Percentiles rank a stretch among this genome's conserved stretches.
Conservation (phyloP, 257 asterid genomes). For the Forsythia suspensa region DNA sequence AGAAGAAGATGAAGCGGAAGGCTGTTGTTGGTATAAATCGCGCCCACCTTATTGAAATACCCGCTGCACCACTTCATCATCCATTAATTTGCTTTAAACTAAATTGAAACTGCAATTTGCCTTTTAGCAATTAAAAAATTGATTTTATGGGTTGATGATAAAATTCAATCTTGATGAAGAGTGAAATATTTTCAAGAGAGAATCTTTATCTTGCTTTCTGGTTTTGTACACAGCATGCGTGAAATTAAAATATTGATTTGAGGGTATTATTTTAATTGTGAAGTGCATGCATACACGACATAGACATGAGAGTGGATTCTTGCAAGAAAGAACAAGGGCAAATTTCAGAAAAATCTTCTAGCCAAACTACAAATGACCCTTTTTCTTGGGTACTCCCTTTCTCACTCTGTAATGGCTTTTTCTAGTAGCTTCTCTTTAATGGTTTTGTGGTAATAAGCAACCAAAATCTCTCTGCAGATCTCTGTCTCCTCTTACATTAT, state of each 20-base stretch:
- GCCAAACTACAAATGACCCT: not conserved
- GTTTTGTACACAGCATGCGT: not conserved
- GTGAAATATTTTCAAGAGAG: slow-evolving; percentile 11
- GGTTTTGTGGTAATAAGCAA: slow-evolving; percentile 26
- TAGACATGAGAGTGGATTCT: no score
- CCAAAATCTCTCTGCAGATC: slow-evolving; percentile 39
- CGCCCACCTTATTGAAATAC: slow-evolving; percentile 97
- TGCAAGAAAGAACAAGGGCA: no score
- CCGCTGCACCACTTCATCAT: slow-evolving; percentile 88
- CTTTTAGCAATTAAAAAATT: not conserved
- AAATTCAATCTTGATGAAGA: slow-evolving; percentile 25
- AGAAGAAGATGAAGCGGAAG: slow-evolving; percentile 81
- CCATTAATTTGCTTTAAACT: slow-evolving; percentile 46
- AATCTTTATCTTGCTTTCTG: slow-evolving; percentile 22
- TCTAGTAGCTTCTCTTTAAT: slow-evolving; percentile 18
- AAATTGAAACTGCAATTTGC: slow-evolving; percentile 15
- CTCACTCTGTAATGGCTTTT: slow-evolving; percentile 1
- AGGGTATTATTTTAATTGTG: no score
- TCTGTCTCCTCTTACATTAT: slow-evolving; percentile 34
- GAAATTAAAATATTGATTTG: not conserved
- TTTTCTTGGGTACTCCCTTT: slow-evolving; percentile 21
- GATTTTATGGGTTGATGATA: not conserved
- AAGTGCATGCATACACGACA: no score
- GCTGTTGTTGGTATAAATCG: slow-evolving; percentile 79
- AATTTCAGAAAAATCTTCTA: no score